Evolutionary conservation across 2,329 filamentous ascomycete genomes (phyloP), one percentile per base, ranked within the genome.

Genomic region (Fusarium bactridioides): DNA sequence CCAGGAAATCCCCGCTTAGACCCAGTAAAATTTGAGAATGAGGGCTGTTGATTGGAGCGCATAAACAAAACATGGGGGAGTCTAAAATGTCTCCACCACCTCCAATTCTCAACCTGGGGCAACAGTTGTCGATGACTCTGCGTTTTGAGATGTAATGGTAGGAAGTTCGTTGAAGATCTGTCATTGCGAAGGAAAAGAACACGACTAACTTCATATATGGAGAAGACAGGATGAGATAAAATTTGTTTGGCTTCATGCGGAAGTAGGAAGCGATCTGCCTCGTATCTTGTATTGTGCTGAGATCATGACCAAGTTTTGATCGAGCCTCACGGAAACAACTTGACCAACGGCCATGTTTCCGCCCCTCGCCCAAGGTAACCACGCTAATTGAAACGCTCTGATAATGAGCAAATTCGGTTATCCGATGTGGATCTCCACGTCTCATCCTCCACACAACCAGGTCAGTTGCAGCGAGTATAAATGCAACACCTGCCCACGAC

Each of bases 321-420:
- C 21, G 58, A 71, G 54, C 68, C 58, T 68, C 68, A 61, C 57
- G 38, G 29, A 40, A 45, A 59, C 23, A 56, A 56, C 5, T 48
- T 25, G 41, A 44, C 18, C 21, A 38, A 15, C 37, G 58, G 55
- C n/a, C 38, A 23, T 61, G 43, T 53, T 68, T 67, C 54, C 62
- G 61, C 21, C 21, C 55, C 37, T 51, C 27, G 23, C 21, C n/a
- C 54, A 37, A 47, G 16, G 25, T 38, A 47, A 27, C 19, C 29
- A 40, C 54, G 23, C 54, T 57, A 60, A 45, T 27, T 19, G 27
- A 56, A n/a, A 57, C 27, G 11, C 35, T 53, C n/a, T 50, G 27
- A 41, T 43, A 31, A 47, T 51, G 48, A 47, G 29, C 35, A 37
- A 59, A 55, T 47, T 44, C 25, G 21, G 51, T 54, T 51, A 65